phyloP scores from a whole-genome alignment of 1,139 yeast species.

The Geotrichum klebahnii region DNA sequence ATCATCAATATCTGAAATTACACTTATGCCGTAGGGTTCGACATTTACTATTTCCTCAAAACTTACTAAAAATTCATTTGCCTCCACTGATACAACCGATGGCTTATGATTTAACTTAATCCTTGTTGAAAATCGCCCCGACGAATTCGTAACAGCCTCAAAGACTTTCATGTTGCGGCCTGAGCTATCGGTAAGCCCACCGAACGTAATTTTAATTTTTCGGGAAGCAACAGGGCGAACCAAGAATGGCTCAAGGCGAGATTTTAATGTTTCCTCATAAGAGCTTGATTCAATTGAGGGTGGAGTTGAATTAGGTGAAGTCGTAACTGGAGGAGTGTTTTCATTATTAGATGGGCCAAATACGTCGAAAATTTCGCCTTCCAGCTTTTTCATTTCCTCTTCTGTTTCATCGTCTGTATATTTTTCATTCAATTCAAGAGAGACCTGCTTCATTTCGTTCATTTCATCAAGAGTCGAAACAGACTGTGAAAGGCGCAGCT shows the following conservation, averaged over 20 bases:
- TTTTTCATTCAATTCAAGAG: too few relatives aligned
- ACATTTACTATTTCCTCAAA: conserved; percentile 24
- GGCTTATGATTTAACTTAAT: conserved; percentile 33
- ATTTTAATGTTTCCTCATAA: conserved; percentile 26
- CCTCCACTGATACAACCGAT: conserved; percentile 27
- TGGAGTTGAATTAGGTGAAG: not conserved
- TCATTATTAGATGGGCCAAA: not conserved
- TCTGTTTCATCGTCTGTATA: conserved; percentile 16
- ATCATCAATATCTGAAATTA: conserved; percentile 92
- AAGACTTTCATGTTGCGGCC: conserved; percentile 17
- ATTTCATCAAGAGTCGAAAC: conserved; percentile 24
- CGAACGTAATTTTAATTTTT: conserved; percentile 16
- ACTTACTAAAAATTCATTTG: conserved; percentile 24
- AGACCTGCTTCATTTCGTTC: conserved; percentile 32
- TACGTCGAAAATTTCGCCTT: conserved; percentile 3
- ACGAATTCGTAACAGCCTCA: conserved; percentile 30
- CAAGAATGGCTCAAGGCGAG: conserved; percentile 31
- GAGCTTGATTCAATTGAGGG: conserved; percentile 4
- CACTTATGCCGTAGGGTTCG: conserved; percentile 53
- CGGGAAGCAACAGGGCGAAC: conserved; percentile 31
- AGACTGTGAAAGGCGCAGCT: too few relatives aligned
- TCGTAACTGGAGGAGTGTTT: conserved; percentile 13
- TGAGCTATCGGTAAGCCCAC: conserved; percentile 12
- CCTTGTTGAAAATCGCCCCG: conserved; percentile 41
- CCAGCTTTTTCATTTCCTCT: conserved; percentile 1